Conservation (phyloP, 768 basidiomycete species). For the Mycena latifolia region DNA sequence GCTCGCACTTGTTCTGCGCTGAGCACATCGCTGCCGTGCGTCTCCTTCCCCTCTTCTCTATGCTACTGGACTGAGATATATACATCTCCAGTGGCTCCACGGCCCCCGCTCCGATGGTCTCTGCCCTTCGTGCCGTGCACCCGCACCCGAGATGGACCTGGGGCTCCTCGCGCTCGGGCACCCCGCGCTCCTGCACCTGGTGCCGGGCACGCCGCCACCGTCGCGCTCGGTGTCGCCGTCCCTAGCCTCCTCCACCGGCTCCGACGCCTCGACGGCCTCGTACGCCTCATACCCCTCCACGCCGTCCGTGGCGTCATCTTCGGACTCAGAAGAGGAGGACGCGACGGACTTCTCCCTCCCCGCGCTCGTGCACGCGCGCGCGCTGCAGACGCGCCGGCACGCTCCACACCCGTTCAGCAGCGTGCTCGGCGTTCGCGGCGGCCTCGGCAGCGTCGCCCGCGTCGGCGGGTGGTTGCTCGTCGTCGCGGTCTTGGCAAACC, state of each 20-base stretch:
- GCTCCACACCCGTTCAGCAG: background rate
- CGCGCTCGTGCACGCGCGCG: slow-evolving; percentile 17
- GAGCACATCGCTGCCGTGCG: slow-evolving; percentile 17
- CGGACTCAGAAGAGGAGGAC: background rate
- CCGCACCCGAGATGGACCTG: background rate
- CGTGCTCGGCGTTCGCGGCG: slow-evolving; percentile 17
- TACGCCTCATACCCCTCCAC: slow-evolving; percentile 17
- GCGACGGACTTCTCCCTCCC: slow-evolving; percentile 12
- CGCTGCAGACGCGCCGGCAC: slow-evolving; percentile 24
- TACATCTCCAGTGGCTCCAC: slow-evolving; percentile 11
- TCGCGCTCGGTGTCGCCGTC: slow-evolving; percentile 3
- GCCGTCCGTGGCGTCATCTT: background rate
- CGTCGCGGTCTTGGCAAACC: slow-evolving; percentile 6
- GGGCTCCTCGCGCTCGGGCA: slow-evolving; percentile 16
- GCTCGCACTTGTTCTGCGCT: slow-evolving; percentile 21
- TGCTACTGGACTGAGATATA: too few relatives aligned
- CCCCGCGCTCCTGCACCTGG: slow-evolving; percentile 4
- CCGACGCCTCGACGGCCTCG: background rate
- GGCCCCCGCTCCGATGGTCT: background rate
- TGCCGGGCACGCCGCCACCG: slow-evolving; percentile 16
- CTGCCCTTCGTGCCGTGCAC: slow-evolving; percentile 1
- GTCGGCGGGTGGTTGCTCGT: background rate
- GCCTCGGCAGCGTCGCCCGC: background rate
- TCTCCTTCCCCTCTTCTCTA: too few relatives aligned
- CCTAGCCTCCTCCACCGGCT: background rate